Percentiles rank a stretch among this genome's conserved stretches.
phyloP scores from a whole-genome alignment of 139 green algal species.

The Picocystis salinarum region DNA sequence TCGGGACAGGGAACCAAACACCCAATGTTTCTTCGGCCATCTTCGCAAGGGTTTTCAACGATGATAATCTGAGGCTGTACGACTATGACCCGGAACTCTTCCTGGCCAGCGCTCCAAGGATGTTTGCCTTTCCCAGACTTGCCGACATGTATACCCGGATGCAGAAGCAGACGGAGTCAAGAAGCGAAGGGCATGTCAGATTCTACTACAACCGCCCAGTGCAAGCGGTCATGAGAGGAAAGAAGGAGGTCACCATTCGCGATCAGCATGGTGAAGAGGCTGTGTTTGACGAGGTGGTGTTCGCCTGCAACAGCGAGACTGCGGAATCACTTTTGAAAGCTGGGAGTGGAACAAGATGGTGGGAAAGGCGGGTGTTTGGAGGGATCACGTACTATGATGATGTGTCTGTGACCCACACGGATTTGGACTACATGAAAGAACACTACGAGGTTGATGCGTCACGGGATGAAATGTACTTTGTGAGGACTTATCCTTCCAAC shows the following conservation, averaged over 20 bases:
- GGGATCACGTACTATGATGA: conserved; percentile 46
- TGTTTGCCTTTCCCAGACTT: conserved; percentile 52
- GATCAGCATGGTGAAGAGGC: no score
- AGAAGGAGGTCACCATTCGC: background rate
- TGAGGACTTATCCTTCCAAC: conserved; percentile 28
- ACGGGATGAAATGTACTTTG: conserved; percentile 51
- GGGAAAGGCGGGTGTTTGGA: conserved; percentile 29
- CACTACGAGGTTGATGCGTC: conserved; percentile 30
- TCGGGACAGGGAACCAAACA: conserved; percentile 52
- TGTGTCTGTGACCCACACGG: conserved; percentile 40
- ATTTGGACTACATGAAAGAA: conserved; percentile 36
- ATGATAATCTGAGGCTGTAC: conserved; percentile 41
- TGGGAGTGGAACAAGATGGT: conserved; percentile 7
- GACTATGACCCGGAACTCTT: conserved; percentile 36
- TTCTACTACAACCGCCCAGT: conserved; percentile 15
- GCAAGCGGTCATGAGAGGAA: conserved; percentile 8
- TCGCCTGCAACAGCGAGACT: conserved; percentile 37
- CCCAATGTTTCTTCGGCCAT: conserved; percentile 30
- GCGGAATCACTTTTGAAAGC: conserved; percentile 20
- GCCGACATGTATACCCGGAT: conserved; percentile 13
- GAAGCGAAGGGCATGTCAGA: conserved; percentile 2
- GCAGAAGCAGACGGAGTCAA: background rate
- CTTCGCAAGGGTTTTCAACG: conserved; percentile 43
- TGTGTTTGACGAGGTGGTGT: conserved; percentile 50
- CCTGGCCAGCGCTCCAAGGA: conserved; percentile 28